Evolutionary conservation across 2,329 filamentous ascomycete genomes (phyloP), one percentile per base, ranked within the genome.

Genomic region (Calonectria pseudoreteaudii): DNA sequence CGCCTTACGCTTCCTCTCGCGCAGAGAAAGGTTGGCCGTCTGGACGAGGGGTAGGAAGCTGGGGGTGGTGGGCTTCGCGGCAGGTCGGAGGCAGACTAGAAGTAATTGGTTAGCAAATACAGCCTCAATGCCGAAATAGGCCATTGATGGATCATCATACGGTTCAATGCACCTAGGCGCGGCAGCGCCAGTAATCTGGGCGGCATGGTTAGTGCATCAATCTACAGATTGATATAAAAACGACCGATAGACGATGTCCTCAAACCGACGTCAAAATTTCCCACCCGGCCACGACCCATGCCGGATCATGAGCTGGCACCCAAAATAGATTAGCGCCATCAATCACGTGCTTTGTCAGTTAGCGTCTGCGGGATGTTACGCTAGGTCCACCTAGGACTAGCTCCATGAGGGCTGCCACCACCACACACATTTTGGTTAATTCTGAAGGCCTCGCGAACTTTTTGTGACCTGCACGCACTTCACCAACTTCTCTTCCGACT

Each of bases 1-100:
- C 73, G 90, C 90, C 75, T 90, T 89, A 74, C 91, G 90, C 83
- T 92, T 92, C 85, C 91, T 91, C 77, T 94, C 90, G 77, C 91
- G 88, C 66, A 86, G 86, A 49, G 91, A 91, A 28, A 93, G 83
- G 78, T 91, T 91, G 65, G 94, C 93, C 75, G 91, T 91, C 78
- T 94, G 91, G 78, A 90, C 86, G 82, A 93, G 82, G 79, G 91
- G 88, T 80, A 93, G 86, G 80, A 88, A 87, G 79, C 86, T 88
- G 75, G 88, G 88, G 75, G 85, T 84, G 41, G 86, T 79, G 50
- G 87, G 83, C 76, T 85, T 87, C 58, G 85, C 77, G 49, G 88
- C 85, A 68, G 90, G 90, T 74, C 91, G 90, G 50, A 93, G 86
- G 83, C 90, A 92, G 85, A 93, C 91, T 93, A 78, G 28, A 20